A percentile compares a stretch with the other conserved stretches of the same genome.
Conservation (phyloP, 805 yeast species). For the Lipomyces yamanashiensis region DNA sequence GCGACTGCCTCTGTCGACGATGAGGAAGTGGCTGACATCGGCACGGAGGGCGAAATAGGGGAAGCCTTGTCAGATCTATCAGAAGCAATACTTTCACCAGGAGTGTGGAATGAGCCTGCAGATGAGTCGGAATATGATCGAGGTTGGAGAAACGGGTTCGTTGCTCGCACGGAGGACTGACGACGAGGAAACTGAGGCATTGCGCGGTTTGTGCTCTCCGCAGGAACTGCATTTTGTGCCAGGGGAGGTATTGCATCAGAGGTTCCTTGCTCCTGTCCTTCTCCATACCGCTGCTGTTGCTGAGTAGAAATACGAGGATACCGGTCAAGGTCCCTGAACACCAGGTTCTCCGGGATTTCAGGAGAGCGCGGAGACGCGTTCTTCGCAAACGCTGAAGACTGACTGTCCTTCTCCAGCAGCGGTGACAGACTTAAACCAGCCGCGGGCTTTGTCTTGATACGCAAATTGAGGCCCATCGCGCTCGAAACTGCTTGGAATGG, state of each 20-base stretch:
- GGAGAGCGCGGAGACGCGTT: constrained; percentile 7
- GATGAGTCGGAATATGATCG: constrained; percentile 2
- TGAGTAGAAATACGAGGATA: constrained; percentile 25
- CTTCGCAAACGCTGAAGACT: neutral
- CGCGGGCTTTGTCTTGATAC: neutral
- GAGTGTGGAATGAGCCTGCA: constrained; percentile 1
- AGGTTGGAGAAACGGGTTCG: constrained; percentile 3
- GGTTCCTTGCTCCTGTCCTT: neutral
- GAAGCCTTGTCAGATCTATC: neutral
- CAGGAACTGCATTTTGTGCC: neutral
- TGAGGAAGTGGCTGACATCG: constrained; percentile 5
- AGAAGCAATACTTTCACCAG: constrained; percentile 2
- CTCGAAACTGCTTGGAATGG: neutral
- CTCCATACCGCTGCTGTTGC: neutral
- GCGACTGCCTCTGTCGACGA: constrained; percentile 15
- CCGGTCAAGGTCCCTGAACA: constrained; percentile 31
- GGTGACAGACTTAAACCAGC: neutral
- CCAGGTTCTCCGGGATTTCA: constrained; percentile 21
- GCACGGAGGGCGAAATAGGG: neutral
- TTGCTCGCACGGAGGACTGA: constrained; percentile 29
- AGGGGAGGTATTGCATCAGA: neutral
- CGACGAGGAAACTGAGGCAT: constrained; percentile 26
- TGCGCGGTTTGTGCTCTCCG: neutral
- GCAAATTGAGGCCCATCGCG: constrained; percentile 13
- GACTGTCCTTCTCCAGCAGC: constrained; percentile 4